Evolutionary conservation across 257 asterid genomes (phyloP).

Genomic region (Datura wrightii): DNA sequence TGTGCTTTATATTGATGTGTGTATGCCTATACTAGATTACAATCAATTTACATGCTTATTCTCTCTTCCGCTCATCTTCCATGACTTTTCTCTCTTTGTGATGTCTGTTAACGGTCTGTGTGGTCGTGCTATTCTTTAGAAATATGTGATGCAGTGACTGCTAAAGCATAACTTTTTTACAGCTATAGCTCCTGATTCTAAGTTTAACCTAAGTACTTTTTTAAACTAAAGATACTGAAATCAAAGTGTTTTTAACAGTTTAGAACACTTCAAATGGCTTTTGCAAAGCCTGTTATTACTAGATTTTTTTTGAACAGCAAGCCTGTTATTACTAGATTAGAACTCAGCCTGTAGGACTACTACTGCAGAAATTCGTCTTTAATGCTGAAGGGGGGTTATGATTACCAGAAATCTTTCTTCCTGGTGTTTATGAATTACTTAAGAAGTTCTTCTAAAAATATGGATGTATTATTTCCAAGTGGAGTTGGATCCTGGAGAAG

Average conservation of each 20-base stretch:
- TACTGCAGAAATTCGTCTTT: neutral
- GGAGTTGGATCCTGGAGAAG: slow-evolving; percentile 12
- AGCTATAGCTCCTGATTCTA: slow-evolving; percentile 20
- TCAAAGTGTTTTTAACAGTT: slow-evolving; percentile 12
- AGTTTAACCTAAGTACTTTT: neutral
- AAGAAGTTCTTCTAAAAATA: neutral
- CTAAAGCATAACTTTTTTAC: neutral
- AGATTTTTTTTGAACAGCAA: no score
- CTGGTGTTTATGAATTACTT: neutral
- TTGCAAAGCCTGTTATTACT: neutral
- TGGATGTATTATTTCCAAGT: neutral
- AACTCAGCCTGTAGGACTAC: slow-evolving; percentile 12
- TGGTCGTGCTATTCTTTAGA: neutral
- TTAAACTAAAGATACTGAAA: neutral
- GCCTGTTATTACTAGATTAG: slow-evolving; percentile 14
- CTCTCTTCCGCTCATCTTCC: neutral
- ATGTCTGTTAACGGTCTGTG: neutral
- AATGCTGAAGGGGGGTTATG: neutral
- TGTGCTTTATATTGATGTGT: neutral
- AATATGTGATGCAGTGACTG: slow-evolving; percentile 27
- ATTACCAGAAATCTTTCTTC: neutral
- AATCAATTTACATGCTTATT: slow-evolving; percentile 3
- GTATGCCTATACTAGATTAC: neutral
- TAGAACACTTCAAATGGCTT: neutral
- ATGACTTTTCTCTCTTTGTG: neutral